Evolutionary conservation across 352 stramenopile species (phyloP).

Genomic region (Globisporangium rhizosaccharum): DNA sequence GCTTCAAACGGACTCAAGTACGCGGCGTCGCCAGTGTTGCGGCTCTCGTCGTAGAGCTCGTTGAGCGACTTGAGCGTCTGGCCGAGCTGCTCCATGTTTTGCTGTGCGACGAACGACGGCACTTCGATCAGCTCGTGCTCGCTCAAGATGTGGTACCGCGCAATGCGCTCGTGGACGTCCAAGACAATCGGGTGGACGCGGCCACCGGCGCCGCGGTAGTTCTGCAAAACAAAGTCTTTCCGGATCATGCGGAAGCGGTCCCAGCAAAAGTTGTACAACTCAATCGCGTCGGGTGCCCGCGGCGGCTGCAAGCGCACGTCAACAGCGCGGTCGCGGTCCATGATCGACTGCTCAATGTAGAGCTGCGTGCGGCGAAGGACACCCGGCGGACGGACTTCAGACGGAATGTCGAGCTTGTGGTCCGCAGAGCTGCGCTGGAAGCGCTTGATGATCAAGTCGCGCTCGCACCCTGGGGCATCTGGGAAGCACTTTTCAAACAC

Average conservation of each 20-base stretch:
- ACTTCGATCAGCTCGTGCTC: constrained; percentile 91
- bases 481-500: constrained; percentile 83
- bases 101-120: constrained; percentile 76
- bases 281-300: constrained; percentile 65
- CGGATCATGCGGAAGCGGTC: constrained; percentile 94
- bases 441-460: constrained; percentile 79
- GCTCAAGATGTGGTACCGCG: constrained; percentile 92
- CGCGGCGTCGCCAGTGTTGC: constrained; percentile 48
- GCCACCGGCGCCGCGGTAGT: constrained; percentile 92
- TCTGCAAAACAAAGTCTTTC: constrained; percentile 96
- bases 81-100: constrained; percentile 88
- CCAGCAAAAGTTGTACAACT: constrained; percentile 97
- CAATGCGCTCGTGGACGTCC: constrained; percentile 93
- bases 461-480: constrained; percentile 42
- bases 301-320: constrained; percentile 71
- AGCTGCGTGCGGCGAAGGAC: constrained; percentile 76
- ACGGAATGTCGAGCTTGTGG: constrained; percentile 81
- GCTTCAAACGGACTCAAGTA: constrained; percentile 80
- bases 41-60: constrained; percentile 83
- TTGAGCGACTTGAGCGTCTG: constrained; percentile 86
- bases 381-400: constrained; percentile 71
- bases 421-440: constrained; percentile 85
- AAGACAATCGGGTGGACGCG: constrained; percentile 90
- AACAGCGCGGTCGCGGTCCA: constrained; percentile 58
- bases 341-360: constrained; percentile 83